These are phyloP conservation scores for Aeminium ludgeri DNA, from an alignment of 495 filamentous ascomycete genomes.

Conservation along the genomic window DNA sequence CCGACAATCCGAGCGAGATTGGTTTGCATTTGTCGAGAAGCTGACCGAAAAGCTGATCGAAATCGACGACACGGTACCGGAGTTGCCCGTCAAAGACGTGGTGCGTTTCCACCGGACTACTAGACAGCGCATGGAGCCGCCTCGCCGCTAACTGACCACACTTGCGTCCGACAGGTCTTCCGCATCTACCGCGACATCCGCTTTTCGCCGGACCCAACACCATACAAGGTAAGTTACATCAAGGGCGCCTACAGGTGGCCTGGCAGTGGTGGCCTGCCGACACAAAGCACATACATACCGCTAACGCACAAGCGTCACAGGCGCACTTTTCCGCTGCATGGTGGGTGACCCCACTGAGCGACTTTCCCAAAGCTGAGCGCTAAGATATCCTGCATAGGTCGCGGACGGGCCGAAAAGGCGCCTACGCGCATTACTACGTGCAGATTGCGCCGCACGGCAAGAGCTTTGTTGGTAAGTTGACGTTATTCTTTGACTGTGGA, in stretches of 20 bases:
- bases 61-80: constrained; percentile 61
- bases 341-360: constrained; percentile 25
- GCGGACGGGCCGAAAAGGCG: constrained; percentile 68
- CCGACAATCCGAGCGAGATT: constrained; percentile 59
- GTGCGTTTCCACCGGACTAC: constrained; percentile 24
- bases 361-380: background rate
- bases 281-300: background rate
- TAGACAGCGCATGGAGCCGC: background rate
- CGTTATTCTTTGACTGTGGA: too few species aligned
- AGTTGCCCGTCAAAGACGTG: constrained; percentile 66
- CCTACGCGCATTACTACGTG: constrained; percentile 67
- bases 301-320: constrained; percentile 21
- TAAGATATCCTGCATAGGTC: constrained; percentile 32
- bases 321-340: constrained; percentile 70
- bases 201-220: constrained; percentile 62
- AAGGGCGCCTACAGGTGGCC: too few species aligned
- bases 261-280: too few species aligned
- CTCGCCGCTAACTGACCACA: background rate
- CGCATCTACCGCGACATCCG: constrained; percentile 72
- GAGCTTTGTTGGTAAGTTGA: constrained; percentile 43
- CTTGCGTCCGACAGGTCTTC: constrained; percentile 37
- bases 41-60: constrained; percentile 53
- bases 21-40: constrained; percentile 53
- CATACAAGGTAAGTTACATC: constrained; percentile 53
- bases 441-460: constrained; percentile 40